Evolutionary conservation across 305 asterid species (phyloP), one percentile per base, ranked within the genome.

Genomic region (Plantago coronopus): DNA sequence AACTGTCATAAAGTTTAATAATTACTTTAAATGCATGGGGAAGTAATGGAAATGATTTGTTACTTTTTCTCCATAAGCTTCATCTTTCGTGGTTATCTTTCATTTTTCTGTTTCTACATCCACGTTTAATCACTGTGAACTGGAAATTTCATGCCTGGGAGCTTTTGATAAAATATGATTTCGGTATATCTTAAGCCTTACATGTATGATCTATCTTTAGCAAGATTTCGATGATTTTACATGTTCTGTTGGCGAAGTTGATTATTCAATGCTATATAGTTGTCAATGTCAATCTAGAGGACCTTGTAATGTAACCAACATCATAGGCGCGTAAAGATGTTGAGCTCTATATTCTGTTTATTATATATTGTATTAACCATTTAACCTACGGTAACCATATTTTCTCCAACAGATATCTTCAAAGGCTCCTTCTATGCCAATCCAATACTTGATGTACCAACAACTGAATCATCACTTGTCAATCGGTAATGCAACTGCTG

Each of bases 361-460:
- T 61, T 16, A 56, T 59, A 44, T 48, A 17, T 42, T 21, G 31
- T 2, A 7, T 40, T 48, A 37, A 42, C 31, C 18, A 1, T 3
- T 40, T 48, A 37, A 42, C 31, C 18, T n/a, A 51, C 34, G 7
- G 54, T 47, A 46, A 42, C 31, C 47, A 70, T 68, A 38, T 63
- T 59, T 62, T 51, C 49, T 62, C 64, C 37, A 55, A 76, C 93
- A 90, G 96, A 91, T 80, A 65, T 73, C 73, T 54, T 85, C 80
- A 91, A 91, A 77, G 96, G 98, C 69, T 88, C 98, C 60, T 88
- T 81, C 73, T 91, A 91, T 51, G 96, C 96, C 53, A 91, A 88
- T 79, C 98, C 96, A 31, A 60, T 86, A 66, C 66, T 78, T 22
- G 96, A 91, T 67, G 62, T 72, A 50, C 96, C 98, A 34, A 82